A percentile compares a stretch with the other conserved stretches of the same genome.
Conservation (phyloP, 495 filamentous ascomycete genomes). For the Mytilinidion resinicola region DNA sequence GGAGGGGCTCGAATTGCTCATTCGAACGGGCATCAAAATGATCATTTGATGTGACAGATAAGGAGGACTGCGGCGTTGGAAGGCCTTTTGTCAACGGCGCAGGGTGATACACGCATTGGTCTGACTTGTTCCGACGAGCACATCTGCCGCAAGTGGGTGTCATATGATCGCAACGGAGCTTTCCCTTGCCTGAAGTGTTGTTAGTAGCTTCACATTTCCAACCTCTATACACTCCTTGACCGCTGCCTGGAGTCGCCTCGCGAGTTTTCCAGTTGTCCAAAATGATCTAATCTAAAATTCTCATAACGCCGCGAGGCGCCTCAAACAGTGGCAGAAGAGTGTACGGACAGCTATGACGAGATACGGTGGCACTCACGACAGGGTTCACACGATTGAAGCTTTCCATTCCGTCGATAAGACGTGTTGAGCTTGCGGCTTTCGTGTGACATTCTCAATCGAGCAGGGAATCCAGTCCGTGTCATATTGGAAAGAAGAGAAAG, state of each 20-base stretch:
- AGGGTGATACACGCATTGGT: conserved; percentile 28
- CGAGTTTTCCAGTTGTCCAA: too few species aligned
- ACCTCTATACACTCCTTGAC: neutral
- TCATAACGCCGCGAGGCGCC: too few species aligned
- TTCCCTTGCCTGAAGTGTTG: conserved; percentile 7
- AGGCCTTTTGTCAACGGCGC: conserved; percentile 21
- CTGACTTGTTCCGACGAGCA: conserved; percentile 19
- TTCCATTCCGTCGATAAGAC: conserved; percentile 22
- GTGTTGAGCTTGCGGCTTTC: conserved; percentile 19
- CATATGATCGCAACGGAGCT: conserved; percentile 27
- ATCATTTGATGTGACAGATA: too few species aligned
- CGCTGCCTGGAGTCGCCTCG: too few species aligned
- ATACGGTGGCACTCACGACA: conserved; percentile 4
- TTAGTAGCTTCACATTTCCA: too few species aligned
- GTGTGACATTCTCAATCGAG: conserved; percentile 17
- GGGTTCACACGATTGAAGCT: conserved; percentile 28
- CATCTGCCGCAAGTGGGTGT: conserved; percentile 26
- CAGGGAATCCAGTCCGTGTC: conserved; percentile 16
- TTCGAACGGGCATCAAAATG: too few species aligned
- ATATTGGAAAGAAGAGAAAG: neutral
- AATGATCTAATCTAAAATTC: too few species aligned
- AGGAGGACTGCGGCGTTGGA: conserved; percentile 12
- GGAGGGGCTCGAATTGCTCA: too few species aligned
- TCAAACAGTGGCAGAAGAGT: too few species aligned
- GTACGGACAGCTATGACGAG: too few species aligned